Base-by-base conservation (phyloP, 2,329 filamentous ascomycete genomes). In the Claviceps spartinae region DNA sequence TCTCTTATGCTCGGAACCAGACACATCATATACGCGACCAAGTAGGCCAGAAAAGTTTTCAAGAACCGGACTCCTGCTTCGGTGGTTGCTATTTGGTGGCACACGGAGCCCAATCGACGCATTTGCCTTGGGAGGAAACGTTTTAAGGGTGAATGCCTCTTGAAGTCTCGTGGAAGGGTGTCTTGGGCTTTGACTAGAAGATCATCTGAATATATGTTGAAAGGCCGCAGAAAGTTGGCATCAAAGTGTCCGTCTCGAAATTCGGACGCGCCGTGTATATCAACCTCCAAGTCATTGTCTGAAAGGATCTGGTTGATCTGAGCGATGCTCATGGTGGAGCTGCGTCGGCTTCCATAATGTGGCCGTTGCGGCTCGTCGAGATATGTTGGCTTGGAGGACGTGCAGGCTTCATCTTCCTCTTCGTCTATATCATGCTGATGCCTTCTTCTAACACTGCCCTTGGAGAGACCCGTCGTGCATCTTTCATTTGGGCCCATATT, bases 41-140 rank as follows among this genome's bases (percentile, higher is more conserved):
- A 77, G 61, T 77, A 79, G n/a, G 69, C 76, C n/a, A 74, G 58
- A 55, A 77, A 80, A 0, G 75, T 71, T 56, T 78, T 79, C 22
- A 71, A 56, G 3, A 80, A 63, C 50, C 70, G 72, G 48, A 80
- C 69, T 1, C 77, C 77, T 18, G 72, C 65, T 52, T 73, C 66
- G 4, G 77, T 78, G 4, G 69, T 76, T 5, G 66, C 64, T 20
- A 79, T 64, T 22, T 65, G 63, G 41, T 60, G 60, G 4, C 54
- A 55, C 14, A 77, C 68, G 2, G 64, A 66, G 54, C 64, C 65
- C 9, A 75, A 55, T 54, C 72, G 73, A 49, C 70, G 69, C 60
- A 67, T 67, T 55, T 78, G 75, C 49, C 68, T 69, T 3, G 72
- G 69, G 5, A 79, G 51, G 54, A 78, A 76, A 51, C 68, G 61